These are phyloP conservation scores for Beauveria caledonica DNA, from an alignment of 2,329 filamentous ascomycete species.

Conservation along the genomic window DNA sequence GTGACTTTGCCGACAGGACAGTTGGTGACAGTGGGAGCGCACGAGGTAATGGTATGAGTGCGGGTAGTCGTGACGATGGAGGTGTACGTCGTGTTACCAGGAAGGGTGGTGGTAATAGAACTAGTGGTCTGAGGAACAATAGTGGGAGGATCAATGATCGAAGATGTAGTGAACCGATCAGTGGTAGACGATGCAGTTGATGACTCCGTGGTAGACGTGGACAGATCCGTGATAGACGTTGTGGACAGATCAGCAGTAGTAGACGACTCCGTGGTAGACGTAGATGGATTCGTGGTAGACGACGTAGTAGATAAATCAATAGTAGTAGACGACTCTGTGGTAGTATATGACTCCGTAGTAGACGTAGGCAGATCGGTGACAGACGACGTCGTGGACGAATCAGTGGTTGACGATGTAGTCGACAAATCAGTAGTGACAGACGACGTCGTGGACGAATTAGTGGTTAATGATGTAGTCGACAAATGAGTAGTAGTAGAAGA, in stretches of 20 bases:
- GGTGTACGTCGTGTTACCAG: constrained; percentile 12
- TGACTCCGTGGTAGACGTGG: not conserved
- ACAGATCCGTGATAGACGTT: no score
- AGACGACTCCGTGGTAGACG: not conserved
- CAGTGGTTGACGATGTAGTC: no score
- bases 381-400: no score
- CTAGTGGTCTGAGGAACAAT: not conserved
- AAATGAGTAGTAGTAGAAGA: no score
- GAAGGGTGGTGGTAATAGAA: constrained; percentile 6
- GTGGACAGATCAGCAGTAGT: no score
- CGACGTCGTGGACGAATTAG: no score
- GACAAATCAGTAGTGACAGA: no score
- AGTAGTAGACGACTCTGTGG: no score
- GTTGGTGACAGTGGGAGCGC: constrained; percentile 41
- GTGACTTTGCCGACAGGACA: constrained; percentile 32
- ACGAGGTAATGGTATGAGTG: constrained; percentile 47
- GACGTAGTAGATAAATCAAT: not conserved
- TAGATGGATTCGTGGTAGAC: no score
- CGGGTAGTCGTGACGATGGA: constrained; percentile 31
- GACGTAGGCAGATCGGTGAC: no score
- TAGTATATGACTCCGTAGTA: no score
- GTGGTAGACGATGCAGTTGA: not conserved
- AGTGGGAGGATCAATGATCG: not conserved
- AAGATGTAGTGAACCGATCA: not conserved
- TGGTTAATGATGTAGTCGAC: no score